Evolutionary conservation across 768 basidiomycete species (phyloP).

Genomic region (Sarcodon aspratus): DNA sequence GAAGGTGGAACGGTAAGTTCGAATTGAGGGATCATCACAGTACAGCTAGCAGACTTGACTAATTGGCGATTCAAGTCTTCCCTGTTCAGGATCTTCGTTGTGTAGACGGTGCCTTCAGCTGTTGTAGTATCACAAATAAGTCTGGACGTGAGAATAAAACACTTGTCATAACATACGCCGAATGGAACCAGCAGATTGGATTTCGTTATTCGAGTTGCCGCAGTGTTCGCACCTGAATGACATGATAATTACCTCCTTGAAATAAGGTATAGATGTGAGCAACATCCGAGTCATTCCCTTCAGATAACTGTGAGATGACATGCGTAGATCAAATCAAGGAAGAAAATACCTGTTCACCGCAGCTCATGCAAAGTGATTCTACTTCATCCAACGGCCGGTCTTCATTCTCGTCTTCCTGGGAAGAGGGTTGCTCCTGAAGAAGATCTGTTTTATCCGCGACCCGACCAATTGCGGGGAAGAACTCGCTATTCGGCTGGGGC

Average conservation of each 20-base stretch:
- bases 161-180: slow-evolving; percentile 44
- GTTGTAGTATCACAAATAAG: not conserved
- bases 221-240: slow-evolving; percentile 96
- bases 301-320: slow-evolving; percentile 1
- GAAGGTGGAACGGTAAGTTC: slow-evolving; percentile 84
- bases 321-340: not conserved
- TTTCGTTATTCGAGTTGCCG: slow-evolving; percentile 83
- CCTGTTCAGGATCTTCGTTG: slow-evolving; percentile 60
- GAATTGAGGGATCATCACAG: slow-evolving; percentile 77
- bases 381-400: slow-evolving; percentile 72
- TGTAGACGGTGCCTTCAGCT: slow-evolving; percentile 84
- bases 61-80: slow-evolving; percentile 87
- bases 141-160: not conserved
- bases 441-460: slow-evolving; percentile 16
- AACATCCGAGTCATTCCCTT: slow-evolving; percentile 86
- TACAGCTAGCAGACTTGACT: slow-evolving; percentile 78
- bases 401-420: slow-evolving; percentile 27
- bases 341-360: slow-evolving; percentile 70
- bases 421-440: slow-evolving; percentile 5
- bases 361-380: slow-evolving; percentile 91
- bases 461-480: slow-evolving; percentile 18
- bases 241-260: slow-evolving; percentile 91
- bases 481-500: slow-evolving; percentile 8
- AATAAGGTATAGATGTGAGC: slow-evolving; percentile 90
- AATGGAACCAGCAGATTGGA: slow-evolving; percentile 81